Evolutionary conservation across 2,329 filamentous ascomycete species (phyloP).

Genomic region (Pestalotiopsis sp.): DNA sequence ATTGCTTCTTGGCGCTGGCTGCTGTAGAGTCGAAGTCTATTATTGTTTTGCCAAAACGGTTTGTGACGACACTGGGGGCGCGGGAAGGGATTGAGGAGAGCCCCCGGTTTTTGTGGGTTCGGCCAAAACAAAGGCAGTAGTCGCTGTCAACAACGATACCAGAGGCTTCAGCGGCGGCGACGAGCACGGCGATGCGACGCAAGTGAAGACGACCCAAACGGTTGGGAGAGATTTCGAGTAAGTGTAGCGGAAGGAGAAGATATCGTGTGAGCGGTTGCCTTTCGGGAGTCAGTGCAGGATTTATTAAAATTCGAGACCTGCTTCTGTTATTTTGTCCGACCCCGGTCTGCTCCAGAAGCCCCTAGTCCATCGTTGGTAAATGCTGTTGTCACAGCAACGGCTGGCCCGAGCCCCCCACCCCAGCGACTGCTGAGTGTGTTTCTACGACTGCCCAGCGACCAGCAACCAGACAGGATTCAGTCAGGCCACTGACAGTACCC

Average conservation of each 20-base stretch:
- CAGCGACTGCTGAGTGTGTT: too few species aligned
- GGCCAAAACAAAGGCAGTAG: neutral
- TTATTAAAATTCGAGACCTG: conserved; percentile 2
- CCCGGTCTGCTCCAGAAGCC: neutral
- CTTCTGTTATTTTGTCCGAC: conserved; percentile 8
- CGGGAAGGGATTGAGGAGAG: neutral
- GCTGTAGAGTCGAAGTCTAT: conserved; percentile 3
- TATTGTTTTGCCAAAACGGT: neutral
- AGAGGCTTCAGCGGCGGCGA: neutral
- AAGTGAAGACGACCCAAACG: neutral
- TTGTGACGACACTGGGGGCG: conserved; percentile 7
- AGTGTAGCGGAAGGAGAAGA: neutral
- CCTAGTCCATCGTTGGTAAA: conserved; percentile 1
- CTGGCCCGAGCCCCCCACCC: too few species aligned
- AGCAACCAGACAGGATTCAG: neutral
- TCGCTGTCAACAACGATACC: neutral
- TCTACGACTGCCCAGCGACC: neutral
- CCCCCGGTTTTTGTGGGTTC: neutral
- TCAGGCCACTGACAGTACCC: neutral
- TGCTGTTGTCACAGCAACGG: conserved; percentile 6
- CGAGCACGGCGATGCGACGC: neutral
- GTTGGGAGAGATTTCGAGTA: neutral
- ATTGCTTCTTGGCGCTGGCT: neutral
- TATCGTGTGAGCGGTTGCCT: conserved; percentile 11
- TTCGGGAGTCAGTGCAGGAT: conserved; percentile 5